A percentile compares a stretch with the other conserved stretches of the same genome.
phyloP scores from a whole-genome alignment of 139 green algal species.

The Limnomonas spitsbergensis region DNA sequence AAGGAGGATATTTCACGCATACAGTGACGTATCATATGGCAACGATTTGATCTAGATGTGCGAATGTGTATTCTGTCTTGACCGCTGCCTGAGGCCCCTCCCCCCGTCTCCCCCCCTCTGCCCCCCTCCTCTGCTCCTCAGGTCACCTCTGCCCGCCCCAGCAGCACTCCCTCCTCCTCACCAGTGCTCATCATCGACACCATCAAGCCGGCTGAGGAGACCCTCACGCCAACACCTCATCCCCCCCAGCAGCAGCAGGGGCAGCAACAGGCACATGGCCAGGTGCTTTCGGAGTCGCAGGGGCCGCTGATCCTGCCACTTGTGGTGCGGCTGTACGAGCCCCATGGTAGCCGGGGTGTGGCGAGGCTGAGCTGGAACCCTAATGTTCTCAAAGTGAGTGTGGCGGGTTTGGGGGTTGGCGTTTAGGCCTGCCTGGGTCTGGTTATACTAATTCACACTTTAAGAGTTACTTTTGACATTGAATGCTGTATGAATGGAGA shows the following conservation, averaged over 20 bases:
- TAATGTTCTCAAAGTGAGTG: background rate
- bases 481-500: too few relatives aligned
- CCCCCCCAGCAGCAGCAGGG: background rate
- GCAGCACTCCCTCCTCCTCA: background rate
- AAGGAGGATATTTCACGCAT: too few relatives aligned
- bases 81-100: background rate
- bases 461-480: too few relatives aligned
- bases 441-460: too few relatives aligned
- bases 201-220: slow-evolving; percentile 6
- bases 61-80: too few relatives aligned
- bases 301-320: background rate
- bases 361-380: background rate
- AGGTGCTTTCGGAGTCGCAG: background rate
- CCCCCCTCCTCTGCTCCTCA: background rate
- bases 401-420: background rate
- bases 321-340: slow-evolving; percentile 33
- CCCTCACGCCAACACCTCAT: background rate
- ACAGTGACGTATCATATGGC: too few relatives aligned
- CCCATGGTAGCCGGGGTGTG: slow-evolving; percentile 4
- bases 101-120: background rate
- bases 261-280: background rate
- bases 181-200: slow-evolving; percentile 10
- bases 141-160: background rate
- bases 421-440: too few relatives aligned
- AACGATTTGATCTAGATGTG: too few relatives aligned